Base-by-base conservation (phyloP, 495 filamentous ascomycete genomes). In the Trichoderma asperelloides region DNA sequence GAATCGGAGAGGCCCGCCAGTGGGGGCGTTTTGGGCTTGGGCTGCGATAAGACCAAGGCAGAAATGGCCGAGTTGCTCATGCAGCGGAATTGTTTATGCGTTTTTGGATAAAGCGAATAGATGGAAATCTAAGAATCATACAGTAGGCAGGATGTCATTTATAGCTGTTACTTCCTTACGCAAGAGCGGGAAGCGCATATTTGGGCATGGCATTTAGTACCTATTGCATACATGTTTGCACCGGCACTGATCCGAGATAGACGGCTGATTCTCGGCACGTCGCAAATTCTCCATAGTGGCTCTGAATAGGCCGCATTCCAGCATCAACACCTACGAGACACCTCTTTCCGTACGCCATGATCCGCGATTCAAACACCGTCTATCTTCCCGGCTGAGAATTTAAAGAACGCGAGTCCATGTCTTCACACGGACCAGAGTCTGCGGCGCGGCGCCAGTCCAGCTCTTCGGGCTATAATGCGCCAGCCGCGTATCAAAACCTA, bases 401-500 rank as follows among this genome's bases (percentile, higher is more conserved):
- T 33, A 18, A 3, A 33, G 47, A 27, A 7, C 12, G 8, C 0
- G 28, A 60, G 55, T 6, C 55, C 11, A 28, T 18, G n/a, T 21
- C 49, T 8, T 60, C 55, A 5, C 27, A 25, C 55, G 23, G 30
- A 2, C 23, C 23, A 60, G 55, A 57, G 9, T 1, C n/a, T 21
- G 21, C 55, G 13, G 5, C 23, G 25, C 55, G 43, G 5, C 43
- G 43, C 0, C 43, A 18, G 4, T 30, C 55, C 23, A 60, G 55
- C 25, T 16, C 25, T 13, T 11, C 11, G 25, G 30, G 55, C 37
- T 69, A 72, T 68, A 43, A 69, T 57, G 18, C 63, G 15, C 71
- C 71, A 12, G 62, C 37, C 15, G 67, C 68, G 12, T 67, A 68
- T 39, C 25, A 39, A 16, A 70, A 69, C 28, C 37, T 74, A 13